Conservation (phyloP, 2,329 filamentous ascomycete genomes). For the Didymella pomorum region DNA sequence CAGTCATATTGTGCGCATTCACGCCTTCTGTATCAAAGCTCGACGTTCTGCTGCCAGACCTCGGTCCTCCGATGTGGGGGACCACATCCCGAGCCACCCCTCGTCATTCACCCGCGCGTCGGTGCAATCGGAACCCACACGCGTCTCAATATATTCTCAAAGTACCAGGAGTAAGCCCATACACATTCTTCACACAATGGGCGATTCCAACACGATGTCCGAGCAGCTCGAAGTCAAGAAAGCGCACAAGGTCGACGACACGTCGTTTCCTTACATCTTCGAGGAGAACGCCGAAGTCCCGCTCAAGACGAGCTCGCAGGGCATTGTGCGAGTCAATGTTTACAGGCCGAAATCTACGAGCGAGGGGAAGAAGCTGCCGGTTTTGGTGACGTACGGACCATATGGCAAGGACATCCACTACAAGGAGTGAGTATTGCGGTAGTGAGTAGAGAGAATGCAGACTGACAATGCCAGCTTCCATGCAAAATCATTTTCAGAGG, state of each 20-base stretch:
- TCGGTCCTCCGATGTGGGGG: neutral
- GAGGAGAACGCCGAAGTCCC: constrained; percentile 59
- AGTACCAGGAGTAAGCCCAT: constrained; percentile 1
- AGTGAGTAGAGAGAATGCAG: too few species aligned
- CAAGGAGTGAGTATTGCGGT: constrained; percentile 50
- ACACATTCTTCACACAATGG: neutral
- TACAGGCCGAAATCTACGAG: constrained; percentile 57
- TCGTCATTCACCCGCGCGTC: neutral
- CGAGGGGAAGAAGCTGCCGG: constrained; percentile 58
- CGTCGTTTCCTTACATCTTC: constrained; percentile 57
- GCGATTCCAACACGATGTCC: constrained; percentile 29
- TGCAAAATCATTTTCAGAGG: constrained; percentile 56
- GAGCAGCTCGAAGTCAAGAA: constrained; percentile 43
- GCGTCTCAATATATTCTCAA: constrained; percentile 29
- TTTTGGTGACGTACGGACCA: constrained; percentile 74
- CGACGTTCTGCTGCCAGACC: neutral
- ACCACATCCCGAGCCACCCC: neutral
- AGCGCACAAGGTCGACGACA: constrained; percentile 44
- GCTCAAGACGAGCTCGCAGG: constrained; percentile 50
- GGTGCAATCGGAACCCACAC: neutral
- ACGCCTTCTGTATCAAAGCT: neutral
- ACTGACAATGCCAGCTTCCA: constrained; percentile 54
- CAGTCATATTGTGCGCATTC: neutral
- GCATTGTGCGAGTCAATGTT: constrained; percentile 60
- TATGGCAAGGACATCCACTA: constrained; percentile 79